Evolutionary conservation across 1,284 basidiomycete genomes (phyloP), one percentile per base, ranked within the genome.

Genomic region (Taiwanofungus camphoratus): DNA sequence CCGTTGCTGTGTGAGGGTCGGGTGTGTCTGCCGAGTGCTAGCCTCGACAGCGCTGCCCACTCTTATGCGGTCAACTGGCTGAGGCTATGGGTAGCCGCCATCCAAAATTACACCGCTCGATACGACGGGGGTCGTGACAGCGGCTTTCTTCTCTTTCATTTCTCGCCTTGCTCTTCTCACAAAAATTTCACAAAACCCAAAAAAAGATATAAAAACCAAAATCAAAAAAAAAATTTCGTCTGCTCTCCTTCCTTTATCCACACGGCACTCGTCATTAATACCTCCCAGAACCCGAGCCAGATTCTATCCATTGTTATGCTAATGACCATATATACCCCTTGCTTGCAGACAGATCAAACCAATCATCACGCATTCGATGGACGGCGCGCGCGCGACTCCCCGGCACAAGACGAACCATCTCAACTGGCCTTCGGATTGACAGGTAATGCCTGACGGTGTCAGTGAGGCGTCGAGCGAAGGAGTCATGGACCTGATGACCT

Each of bases 401-500:
- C 8, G 8, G 9, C 11, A 36, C 12, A 19, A 36, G 12, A 11
- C 35, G 7, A 9, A 20, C 7, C 19, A 27, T 27, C 19, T 12
- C 35, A 15, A n/a, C 11, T 19, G 21, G 16, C 32, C 19, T 18
- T 21, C 15, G n/a, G 16, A 5, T 33, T 11, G 3, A 16, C 16
- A 33, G 39, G 39, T 41, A 41, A 20, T 15, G 20, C 19, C 24
- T 5, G 32, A 41, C 4, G 12, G 26, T 19, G 18, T 13, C 12
- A 27, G 18, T 11, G 16, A 9, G 38, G 26, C 38, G 18, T 13
- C 26, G 38, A 20, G 32, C 21, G 31, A 35, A 41, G 39, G 39
- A 41, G 39, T 41, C 31, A 41, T 41, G 39, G 27, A 41, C 39
- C 39, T 41, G 39, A 41, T 41, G 39, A 41, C 21, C 39, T 41